Evolutionary conservation across 2,329 filamentous ascomycete species (phyloP).

Genomic region (Fusarium gaditjirri): DNA sequence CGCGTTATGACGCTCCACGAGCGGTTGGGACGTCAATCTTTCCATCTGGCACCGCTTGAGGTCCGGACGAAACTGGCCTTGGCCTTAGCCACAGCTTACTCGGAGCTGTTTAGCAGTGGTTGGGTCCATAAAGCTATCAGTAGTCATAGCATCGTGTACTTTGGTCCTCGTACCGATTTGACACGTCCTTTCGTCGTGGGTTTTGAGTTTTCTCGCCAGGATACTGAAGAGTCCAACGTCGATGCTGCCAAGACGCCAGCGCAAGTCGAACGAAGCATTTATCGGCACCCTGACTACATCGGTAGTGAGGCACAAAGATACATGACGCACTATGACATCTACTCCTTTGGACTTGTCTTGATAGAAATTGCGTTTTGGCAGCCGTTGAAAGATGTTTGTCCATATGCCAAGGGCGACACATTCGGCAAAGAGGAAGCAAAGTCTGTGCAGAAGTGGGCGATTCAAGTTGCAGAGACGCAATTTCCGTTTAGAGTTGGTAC

Average conservation of each 20-base stretch:
- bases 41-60: not conserved
- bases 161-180: not conserved
- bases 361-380: not conserved
- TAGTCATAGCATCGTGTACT: not conserved
- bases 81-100: not conserved
- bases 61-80: not conserved
- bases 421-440: not conserved
- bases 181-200: not conserved
- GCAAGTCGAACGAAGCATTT: not conserved
- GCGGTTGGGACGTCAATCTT: not conserved
- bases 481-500: not conserved
- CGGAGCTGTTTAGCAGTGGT: not conserved
- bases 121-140: not conserved
- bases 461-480: accelerated
- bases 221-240: not conserved
- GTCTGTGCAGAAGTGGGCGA: not conserved
- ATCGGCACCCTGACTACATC: not conserved
- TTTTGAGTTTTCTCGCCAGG: not conserved
- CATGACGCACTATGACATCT: not conserved
- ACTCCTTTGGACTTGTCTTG: not conserved
- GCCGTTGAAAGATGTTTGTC: not conserved
- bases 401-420: accelerated
- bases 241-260: not conserved
- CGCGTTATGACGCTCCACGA: not conserved
- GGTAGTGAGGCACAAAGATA: not conserved